Base-by-base conservation (phyloP, 1,284 basidiomycete species). In the Porogramme epimiltina region DNA sequence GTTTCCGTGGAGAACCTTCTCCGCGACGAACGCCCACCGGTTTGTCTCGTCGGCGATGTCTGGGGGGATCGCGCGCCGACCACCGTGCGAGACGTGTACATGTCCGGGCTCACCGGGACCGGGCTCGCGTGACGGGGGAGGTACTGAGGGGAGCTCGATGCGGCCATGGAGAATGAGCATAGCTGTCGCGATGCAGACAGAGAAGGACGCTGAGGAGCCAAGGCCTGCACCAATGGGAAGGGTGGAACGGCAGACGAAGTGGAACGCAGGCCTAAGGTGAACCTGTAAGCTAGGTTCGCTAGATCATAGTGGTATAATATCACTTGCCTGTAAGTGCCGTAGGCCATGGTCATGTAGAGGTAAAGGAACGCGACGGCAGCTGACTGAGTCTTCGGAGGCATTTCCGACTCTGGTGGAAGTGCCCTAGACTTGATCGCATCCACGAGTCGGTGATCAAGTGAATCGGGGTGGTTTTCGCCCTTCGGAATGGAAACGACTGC, bases 201-300 rank as follows among this genome's bases (percentile, higher is more conserved):
- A 96, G 73, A 91, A 97, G 6, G 97, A 95, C 1, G 97, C 97
- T 20, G 94, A 98, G 15, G 96, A 98, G 25, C 97, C 97, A 42
- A 99, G 86, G 37, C 97, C 97, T 8, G 97, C 97, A n/a, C 94
- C 91, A 57, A 99, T 90, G n/a, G 97, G 97, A 10, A 99, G 81
- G n/a, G 93, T 91, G 36, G 95, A 90, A 43, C 96, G 93, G 37
- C 89, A 81, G 26, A 87, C 82, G 66, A 96, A 90, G 51, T 89
- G 86, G 69, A 94, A 84, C 0, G 85, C 80, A 6, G 85, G 85
- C 51, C 89, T 90, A 15, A 37, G 5, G 34, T 18, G 34, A 37
- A 37, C 22, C 9, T 20, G 16, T 36, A 16, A 18, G 18, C 6
- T 15, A 34, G 31, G 25, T 11, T n/a, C 22, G 4, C 11, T 10